Percentiles rank a stretch among this genome's conserved stretches.
Evolutionary conservation across 768 basidiomycete genomes (phyloP).

Genomic region (Daedaleopsis sinensis): DNA sequence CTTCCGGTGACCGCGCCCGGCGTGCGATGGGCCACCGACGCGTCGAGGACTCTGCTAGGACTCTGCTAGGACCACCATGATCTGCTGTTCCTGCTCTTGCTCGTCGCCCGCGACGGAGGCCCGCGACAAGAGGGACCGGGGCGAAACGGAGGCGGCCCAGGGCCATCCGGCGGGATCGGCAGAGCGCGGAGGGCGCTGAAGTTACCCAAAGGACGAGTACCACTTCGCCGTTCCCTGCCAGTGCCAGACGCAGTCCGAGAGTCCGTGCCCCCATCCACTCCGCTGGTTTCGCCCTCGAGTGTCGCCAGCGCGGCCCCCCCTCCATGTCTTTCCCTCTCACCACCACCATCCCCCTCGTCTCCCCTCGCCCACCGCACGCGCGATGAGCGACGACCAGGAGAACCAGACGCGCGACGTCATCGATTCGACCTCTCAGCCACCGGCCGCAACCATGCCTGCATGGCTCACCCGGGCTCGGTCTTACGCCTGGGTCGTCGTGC

Average conservation of each 20-base stretch:
- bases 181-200: slow-evolving; percentile 3
- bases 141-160: background rate
- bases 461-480: slow-evolving; percentile 1
- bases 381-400: background rate
- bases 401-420: background rate
- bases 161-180: slow-evolving; percentile 11
- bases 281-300: slow-evolving; percentile 15
- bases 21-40: background rate
- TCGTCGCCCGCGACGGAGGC: background rate
- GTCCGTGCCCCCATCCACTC: slow-evolving; percentile 10
- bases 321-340: slow-evolving; percentile 13
- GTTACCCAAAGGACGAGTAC: slow-evolving; percentile 17
- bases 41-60: background rate
- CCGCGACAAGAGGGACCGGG: background rate
- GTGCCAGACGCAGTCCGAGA: background rate
- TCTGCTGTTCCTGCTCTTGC: background rate
- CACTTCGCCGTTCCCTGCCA: slow-evolving; percentile 23
- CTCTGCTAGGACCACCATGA: background rate
- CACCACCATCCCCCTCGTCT: slow-evolving; percentile 5
- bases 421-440: background rate
- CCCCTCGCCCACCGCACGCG: background rate
- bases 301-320: slow-evolving; percentile 3
- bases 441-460: background rate
- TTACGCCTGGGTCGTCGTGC: slow-evolving; percentile 18
- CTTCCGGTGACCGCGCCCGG: background rate